Conservation (phyloP, 2,329 filamentous ascomycete species). For the Penicillium frequentans region DNA sequence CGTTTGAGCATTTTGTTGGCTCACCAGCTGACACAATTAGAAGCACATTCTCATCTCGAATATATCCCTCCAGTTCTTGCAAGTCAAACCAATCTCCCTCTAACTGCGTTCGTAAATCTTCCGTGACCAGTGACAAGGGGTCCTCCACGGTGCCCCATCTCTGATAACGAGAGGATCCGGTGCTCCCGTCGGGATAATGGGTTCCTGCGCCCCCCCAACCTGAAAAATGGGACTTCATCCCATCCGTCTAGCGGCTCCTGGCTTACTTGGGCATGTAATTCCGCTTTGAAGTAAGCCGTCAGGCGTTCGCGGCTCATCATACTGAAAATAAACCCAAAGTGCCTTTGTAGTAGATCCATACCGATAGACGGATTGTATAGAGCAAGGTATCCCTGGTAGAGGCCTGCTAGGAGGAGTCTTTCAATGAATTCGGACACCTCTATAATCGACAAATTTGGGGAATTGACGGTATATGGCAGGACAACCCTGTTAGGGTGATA, state of each 20-base stretch:
- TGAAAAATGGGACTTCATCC: background rate
- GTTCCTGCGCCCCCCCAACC: background rate
- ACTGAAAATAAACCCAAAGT: background rate
- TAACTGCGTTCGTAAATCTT: background rate
- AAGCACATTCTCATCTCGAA: background rate
- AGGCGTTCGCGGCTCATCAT: background rate
- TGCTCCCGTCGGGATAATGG: background rate
- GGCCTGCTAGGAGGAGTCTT: background rate
- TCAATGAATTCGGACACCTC: background rate
- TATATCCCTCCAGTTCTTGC: background rate
- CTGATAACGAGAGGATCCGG: too few species aligned
- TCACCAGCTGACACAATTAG: background rate
- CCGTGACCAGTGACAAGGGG: background rate
- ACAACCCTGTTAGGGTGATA: background rate
- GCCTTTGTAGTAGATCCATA: background rate
- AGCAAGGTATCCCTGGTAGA: background rate
- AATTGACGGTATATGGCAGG: background rate
- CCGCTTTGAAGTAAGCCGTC: background rate
- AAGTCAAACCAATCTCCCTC: conserved; percentile 1
- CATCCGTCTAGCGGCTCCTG: background rate
- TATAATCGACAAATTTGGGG: background rate
- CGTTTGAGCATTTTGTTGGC: background rate
- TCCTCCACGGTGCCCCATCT: background rate
- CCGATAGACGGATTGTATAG: background rate
- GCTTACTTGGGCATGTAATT: background rate